Conservation (phyloP, 2,329 filamentous ascomycete genomes). For the Xylaria sp. region DNA sequence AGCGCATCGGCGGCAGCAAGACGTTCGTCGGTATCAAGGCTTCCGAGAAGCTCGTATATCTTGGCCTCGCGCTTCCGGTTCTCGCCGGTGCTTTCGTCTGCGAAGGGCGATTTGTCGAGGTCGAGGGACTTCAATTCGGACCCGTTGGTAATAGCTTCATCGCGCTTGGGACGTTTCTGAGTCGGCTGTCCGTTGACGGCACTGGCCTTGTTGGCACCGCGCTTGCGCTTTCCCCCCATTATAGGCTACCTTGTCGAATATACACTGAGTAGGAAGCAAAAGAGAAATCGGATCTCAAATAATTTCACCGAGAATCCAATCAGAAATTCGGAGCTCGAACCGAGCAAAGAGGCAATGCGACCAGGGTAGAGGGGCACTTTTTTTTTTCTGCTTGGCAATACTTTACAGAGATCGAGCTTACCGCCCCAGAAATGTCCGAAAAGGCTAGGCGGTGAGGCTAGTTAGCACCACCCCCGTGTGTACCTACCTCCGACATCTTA, state of each 20-base stretch:
- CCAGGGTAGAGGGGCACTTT: conserved; percentile 23
- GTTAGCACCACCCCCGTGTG: too few species aligned
- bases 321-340: neutral
- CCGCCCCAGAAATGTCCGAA: neutral
- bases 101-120: conserved; percentile 60
- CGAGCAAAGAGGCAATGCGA: conserved; percentile 4
- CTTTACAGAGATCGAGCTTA: conserved; percentile 7
- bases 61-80: conserved; percentile 68
- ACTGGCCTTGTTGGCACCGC: conserved; percentile 49
- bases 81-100: conserved; percentile 62
- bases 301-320: neutral
- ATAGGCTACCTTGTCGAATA: conserved; percentile 1
- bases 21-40: conserved; percentile 66
- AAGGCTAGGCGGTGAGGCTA: conserved; percentile 26
- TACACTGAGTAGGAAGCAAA: neutral
- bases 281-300: neutral
- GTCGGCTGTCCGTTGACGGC: conserved; percentile 47
- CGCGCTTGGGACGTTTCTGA: conserved; percentile 54
- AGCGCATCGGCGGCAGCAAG: conserved; percentile 69
- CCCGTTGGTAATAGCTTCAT: conserved; percentile 42
- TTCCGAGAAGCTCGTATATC: conserved; percentile 71
- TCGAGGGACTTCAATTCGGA: conserved; percentile 43
- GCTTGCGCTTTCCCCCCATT: conserved; percentile 60
- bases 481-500: too few species aligned
- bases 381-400: conserved; percentile 38